phyloP scores from a whole-genome alignment of 768 basidiomycete genomes.

The Hericium alpestre region DNA sequence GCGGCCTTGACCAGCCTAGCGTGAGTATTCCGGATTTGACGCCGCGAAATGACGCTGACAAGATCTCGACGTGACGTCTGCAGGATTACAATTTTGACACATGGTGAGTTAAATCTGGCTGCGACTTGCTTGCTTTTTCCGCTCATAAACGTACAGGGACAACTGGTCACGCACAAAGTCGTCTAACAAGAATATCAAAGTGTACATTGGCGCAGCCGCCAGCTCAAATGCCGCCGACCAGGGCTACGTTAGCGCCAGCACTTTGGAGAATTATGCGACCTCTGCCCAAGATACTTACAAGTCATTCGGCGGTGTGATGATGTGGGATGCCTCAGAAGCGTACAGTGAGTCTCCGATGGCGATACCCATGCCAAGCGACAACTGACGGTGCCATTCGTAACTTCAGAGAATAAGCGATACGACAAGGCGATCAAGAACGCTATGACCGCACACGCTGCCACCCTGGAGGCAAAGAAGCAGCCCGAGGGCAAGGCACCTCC shows the following conservation, averaged over 20 bases:
- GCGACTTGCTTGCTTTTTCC: neutral
- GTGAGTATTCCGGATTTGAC: conserved; percentile 24
- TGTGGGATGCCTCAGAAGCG: conserved; percentile 28
- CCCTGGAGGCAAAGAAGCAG: neutral
- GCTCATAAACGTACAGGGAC: conserved; percentile 35
- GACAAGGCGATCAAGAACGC: neutral
- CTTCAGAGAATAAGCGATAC: neutral
- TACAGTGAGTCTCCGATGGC: conserved; percentile 9
- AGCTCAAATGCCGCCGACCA: conserved; percentile 44
- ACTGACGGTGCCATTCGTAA: too few relatives aligned
- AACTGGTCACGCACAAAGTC: conserved; percentile 51
- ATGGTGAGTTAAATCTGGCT: conserved; percentile 27
- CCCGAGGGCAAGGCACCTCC: neutral
- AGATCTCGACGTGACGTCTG: neutral
- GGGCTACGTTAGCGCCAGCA: conserved; percentile 41
- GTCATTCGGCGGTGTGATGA: conserved; percentile 53
- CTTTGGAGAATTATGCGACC: conserved; percentile 36
- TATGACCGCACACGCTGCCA: neutral
- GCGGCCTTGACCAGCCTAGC: conserved; percentile 38
- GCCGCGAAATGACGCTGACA: too few relatives aligned
- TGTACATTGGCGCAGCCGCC: conserved; percentile 61
- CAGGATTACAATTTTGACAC: conserved; percentile 43
- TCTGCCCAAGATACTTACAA: conserved; percentile 47
- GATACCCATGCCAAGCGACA: neutral
- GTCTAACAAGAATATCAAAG: conserved; percentile 49